Evolutionary conservation across 768 basidiomycete genomes (phyloP).

Genomic region (Suillus fuscotomentosus): DNA sequence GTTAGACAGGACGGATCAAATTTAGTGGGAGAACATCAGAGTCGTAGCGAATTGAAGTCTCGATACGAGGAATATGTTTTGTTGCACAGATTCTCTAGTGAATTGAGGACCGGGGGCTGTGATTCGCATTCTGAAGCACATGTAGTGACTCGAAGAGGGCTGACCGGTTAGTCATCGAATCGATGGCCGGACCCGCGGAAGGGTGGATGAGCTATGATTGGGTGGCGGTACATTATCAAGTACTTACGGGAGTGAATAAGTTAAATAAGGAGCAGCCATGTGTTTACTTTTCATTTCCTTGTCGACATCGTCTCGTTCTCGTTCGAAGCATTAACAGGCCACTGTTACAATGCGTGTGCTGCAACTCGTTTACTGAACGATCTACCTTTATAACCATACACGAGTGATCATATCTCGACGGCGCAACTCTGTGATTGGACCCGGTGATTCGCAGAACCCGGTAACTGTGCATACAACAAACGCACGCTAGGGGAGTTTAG

Average conservation of each 20-base stretch:
- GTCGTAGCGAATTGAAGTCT: too few species aligned
- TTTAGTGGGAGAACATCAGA: too few species aligned
- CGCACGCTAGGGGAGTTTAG: background rate
- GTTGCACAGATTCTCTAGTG: background rate
- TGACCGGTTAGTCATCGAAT: background rate
- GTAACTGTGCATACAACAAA: background rate
- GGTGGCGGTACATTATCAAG: background rate
- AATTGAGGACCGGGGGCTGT: background rate
- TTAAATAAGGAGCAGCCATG: slow-evolving; percentile 4
- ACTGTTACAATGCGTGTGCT: background rate
- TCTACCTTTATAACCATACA: too few species aligned
- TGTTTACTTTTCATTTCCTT: background rate
- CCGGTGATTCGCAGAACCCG: background rate
- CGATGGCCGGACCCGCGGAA: background rate
- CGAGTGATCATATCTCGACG: too few species aligned
- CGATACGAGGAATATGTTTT: background rate
- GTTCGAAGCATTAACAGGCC: background rate
- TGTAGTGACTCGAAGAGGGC: too few species aligned
- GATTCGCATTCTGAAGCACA: too few species aligned
- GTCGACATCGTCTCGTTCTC: background rate
- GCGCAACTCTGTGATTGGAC: too few species aligned
- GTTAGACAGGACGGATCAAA: background rate
- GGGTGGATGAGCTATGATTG: background rate
- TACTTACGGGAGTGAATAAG: background rate
- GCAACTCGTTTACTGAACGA: background rate